Base-by-base conservation (phyloP, 116 monocot species). In the Papilionanthe hybrid region DNA sequence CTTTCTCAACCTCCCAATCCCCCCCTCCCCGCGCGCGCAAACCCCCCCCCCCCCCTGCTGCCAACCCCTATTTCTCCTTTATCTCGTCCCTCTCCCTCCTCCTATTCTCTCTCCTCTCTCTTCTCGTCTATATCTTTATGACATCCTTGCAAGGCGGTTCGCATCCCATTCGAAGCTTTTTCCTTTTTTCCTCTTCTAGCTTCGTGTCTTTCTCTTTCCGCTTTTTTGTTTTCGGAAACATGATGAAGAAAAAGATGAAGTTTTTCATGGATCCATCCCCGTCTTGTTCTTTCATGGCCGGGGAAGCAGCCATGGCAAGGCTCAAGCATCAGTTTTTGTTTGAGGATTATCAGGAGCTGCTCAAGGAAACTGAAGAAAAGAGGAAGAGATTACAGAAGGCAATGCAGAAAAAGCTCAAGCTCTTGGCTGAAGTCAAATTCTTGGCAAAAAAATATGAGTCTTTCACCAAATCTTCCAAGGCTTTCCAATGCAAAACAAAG, bases 321-420 rank as follows among this genome's bases (percentile, higher is more conserved):
- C 79, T 75, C 68, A 90, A 72, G 81, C 81, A 79, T 37, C 85
- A 81, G 50, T 41, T 29, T 76, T 81, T 90, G 30, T 45, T 81
- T 60, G 85, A 83, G 83, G 90, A 90, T 49, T 90, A 87, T 72
- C 79, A 83, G 72, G 90, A 85, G 30, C 79, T 87, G 68, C 23
- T 83, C 15, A 87, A 83, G 90, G 90, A 82, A 76, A 69, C 85
- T 32, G 85, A 81, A 80, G 83, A 81, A 37, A 91, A 89, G 80
- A 85, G 58, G 72, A 83, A 78, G 72, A 77, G 75, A 75, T 77
- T 89, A 75, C 63, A 85, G 75, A 83, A 58, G 76, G 82, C 79
- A 71, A 85, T 81, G 3, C 81, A 85, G 75, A 91, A 75, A 72
- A 89, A 81, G 25, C 83, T 75, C 13, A 89, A 58, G 71, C 85